Percentiles rank a stretch among this genome's conserved stretches.
Evolutionary conservation across 495 filamentous ascomycete species (phyloP).

Genomic region (Xylaria telfairii): DNA sequence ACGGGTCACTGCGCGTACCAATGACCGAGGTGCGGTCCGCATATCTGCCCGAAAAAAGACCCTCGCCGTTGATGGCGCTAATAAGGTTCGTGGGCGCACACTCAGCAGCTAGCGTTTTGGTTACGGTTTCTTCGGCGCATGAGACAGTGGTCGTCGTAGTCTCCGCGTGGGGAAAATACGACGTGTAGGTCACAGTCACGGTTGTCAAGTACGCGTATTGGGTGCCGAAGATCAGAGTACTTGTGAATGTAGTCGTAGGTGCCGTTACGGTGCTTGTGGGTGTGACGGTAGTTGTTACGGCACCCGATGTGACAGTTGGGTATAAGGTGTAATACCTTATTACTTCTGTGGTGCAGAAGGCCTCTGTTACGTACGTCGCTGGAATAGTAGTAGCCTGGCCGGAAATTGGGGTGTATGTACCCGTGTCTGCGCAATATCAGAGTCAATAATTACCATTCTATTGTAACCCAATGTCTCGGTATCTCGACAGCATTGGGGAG

Average conservation of each 20-base stretch:
- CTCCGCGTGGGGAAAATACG: constrained; percentile 1
- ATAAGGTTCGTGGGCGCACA: constrained; percentile 38
- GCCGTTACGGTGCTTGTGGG: constrained; percentile 25
- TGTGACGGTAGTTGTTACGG: constrained; percentile 31
- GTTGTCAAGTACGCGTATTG: constrained; percentile 25
- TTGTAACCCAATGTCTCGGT: background rate
- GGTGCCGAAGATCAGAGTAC: constrained; percentile 23
- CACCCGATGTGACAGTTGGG: constrained; percentile 31
- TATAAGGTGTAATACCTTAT: constrained; percentile 21
- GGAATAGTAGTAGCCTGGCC: constrained; percentile 31
- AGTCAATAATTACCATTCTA: background rate
- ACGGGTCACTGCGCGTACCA: constrained; percentile 28
- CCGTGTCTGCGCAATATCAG: constrained; percentile 17
- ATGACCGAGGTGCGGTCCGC: constrained; percentile 30
- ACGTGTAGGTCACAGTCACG: background rate
- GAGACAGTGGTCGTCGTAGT: constrained; percentile 24
- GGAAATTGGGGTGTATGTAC: constrained; percentile 30
- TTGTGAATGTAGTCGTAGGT: constrained; percentile 20
- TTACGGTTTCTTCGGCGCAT: constrained; percentile 29
- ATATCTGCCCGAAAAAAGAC: constrained; percentile 30
- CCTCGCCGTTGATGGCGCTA: constrained; percentile 29
- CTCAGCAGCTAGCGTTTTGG: constrained; percentile 32
- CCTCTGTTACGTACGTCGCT: constrained; percentile 30
- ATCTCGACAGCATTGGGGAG: background rate
- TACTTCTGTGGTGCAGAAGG: constrained; percentile 27